Percentiles rank a stretch among this genome's conserved stretches.
These are phyloP conservation scores for Umbellularia californica DNA, from an alignment of 164 flowering plant species.

Conservation along the genomic window DNA sequence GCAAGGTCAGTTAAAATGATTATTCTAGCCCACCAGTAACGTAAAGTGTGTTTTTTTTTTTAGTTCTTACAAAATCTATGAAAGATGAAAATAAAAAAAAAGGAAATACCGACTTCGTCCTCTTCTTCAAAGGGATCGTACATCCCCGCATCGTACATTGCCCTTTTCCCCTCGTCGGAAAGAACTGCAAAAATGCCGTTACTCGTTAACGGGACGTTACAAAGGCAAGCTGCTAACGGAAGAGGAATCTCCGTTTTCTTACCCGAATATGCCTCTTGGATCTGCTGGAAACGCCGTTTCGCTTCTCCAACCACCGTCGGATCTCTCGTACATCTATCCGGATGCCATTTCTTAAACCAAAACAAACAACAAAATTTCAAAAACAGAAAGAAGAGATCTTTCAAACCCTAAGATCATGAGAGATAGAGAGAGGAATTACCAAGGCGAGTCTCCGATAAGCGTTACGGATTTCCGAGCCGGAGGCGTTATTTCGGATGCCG, in stretches of 20 bases:
- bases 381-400: not conserved
- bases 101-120: constrained; percentile 46
- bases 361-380: not conserved
- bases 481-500: constrained; percentile 64
- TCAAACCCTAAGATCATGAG: not conserved
- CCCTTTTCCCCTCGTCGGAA: constrained; percentile 63
- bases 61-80: not conserved
- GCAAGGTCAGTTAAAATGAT: too few species aligned
- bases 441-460: constrained; percentile 84
- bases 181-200: constrained; percentile 40
- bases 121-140: constrained; percentile 78
- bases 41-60: too few species aligned
- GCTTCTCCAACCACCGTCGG: constrained; percentile 62
- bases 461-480: constrained; percentile 59
- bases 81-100: too few species aligned
- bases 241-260: not conserved
- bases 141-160: constrained; percentile 78
- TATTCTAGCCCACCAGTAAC: too few species aligned
- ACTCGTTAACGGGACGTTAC: not conserved
- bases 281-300: constrained; percentile 78
- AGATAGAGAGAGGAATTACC: constrained; percentile 24
- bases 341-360: constrained; percentile 79
- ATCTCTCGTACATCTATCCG: constrained; percentile 64
- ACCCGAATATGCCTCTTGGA: constrained; percentile 96
- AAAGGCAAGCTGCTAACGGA: not conserved